A percentile compares a stretch with the other conserved stretches of the same genome.
Conservation (phyloP, 176 grass and related monocot genomes). For the Carex littledalei region DNA sequence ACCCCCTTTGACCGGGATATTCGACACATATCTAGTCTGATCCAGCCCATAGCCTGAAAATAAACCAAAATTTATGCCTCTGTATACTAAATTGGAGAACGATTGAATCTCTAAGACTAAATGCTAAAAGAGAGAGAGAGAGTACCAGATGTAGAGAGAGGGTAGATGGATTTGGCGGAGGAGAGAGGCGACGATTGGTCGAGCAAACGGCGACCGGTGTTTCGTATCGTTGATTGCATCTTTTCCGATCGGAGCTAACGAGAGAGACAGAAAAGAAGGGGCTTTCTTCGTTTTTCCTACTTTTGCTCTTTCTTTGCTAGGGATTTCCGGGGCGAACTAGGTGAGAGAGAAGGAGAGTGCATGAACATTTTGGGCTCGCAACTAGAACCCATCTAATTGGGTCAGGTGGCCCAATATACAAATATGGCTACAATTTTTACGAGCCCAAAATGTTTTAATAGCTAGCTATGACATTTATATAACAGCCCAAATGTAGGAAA, state of each 20-base stretch:
- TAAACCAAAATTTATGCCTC: neutral
- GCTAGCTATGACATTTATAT: neutral
- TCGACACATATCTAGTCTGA: constrained; percentile 44
- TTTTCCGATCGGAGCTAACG: neutral
- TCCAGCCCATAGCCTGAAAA: constrained; percentile 36
- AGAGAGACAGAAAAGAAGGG: neutral
- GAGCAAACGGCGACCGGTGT: constrained; percentile 23
- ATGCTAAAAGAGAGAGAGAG: neutral
- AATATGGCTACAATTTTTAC: neutral
- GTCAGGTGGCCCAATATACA: neutral
- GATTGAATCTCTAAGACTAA: neutral
- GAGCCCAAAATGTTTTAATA: neutral
- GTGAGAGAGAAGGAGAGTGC: neutral
- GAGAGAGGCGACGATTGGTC: constrained; percentile 27
- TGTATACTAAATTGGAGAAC: neutral
- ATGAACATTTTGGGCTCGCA: neutral
- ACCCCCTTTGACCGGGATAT: constrained; percentile 55
- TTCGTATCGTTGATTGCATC: constrained; percentile 28
- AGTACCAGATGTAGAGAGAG: constrained; percentile 22
- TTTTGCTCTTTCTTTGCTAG: neutral
- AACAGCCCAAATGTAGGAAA: neutral
- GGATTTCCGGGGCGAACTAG: neutral
- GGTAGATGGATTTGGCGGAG: constrained; percentile 24
- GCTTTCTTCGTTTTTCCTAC: neutral
- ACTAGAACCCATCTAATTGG: neutral